Evolutionary conservation across 139 green algal species (phyloP), one percentile per base, ranked within the genome.

Genomic region (Diplosphaera chodatii): DNA sequence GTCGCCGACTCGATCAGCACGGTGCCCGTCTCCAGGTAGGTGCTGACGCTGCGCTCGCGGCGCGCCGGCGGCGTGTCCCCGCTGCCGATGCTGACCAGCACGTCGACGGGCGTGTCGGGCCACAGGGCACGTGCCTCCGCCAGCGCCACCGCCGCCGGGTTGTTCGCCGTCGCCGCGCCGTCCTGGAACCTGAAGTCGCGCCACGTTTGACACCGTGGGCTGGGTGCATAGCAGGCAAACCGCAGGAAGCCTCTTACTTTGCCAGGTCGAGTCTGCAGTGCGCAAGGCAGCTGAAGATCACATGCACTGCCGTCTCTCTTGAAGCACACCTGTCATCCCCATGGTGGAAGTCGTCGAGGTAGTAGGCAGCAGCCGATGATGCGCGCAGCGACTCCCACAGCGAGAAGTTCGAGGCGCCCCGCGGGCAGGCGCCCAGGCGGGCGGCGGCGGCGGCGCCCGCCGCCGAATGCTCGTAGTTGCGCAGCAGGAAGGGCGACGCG

Each of bases 111-210:
- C 23, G 71, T 41, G 72, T 93, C 83, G 1, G 92, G 92, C 91
- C 91, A 98, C 64, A 97, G 82, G 30, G 85, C 66, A 32, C 71
- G 84, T 16, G 89, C 92, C 80, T 98, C 90, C 40, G 65, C 77
- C 27, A 97, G 48, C 13, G 90, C 93, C 0, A 98, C 67, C 37
- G 93, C 66, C 21, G 88, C 68, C 0, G 94, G 94, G 80, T 99
- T 99, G 84, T 99, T 99, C 63, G 90, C 93, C 3, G 83, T 89
- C 8, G 87, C 82, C 4, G 94, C 94, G 20, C 94, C 94, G 69
- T 99, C 94, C 71, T 97, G 91, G 76, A 94, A 99, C 55, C n/a
- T n/a, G n/a, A n/a, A n/a, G n/a, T n/a, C n/a, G n/a, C n/a, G n/a
- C n/a, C n/a, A n/a, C n/a, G n/a, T n/a, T n/a, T n/a, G n/a, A n/a